Base-by-base conservation (phyloP, 1,139 yeast species). In the Pichia sp. region DNA sequence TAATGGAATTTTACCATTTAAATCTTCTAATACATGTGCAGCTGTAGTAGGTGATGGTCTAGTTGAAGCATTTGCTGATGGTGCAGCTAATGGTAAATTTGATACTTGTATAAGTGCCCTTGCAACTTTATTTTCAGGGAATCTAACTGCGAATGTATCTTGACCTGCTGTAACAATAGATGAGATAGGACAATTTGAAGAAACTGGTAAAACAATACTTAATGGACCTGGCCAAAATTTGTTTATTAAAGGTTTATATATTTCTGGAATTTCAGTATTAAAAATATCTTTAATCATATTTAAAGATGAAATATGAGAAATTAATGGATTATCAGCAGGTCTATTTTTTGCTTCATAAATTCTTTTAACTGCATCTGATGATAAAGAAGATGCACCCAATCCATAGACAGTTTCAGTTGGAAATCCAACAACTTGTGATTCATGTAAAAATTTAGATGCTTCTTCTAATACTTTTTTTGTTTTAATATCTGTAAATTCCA, bases 401-500 rank as follows among this genome's bases (percentile, higher is more conserved):
- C 98, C 98, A 59, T 91, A 91, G 0, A 91, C 98, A 0, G 98
- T 91, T 58, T 91, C 98, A 0, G 98, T 87, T 3, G 98, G 98
- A 56, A 91, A 89, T 0, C 93, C 97, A 14, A 91, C 88, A 0
- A 80, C 87, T 23, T 76, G 65, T 0, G 85, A 68, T 3, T 62
- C 59, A 15, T 65, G 62, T 10, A 86, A 62, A 24, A 79, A 68
- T 3, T 62, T 49, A 0, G 89, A 83, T 4, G 95, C 95, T 25
- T 66, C 61, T 9, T 61, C 46, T 2, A 87, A 61, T 46, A 76
- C 75, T 7, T 50, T 43, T 46, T 66, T 62, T 0, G 93, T 80
- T 33, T 60, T 63, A 11, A 64, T 51, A 53, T 80, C 85, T 1
- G 67, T 51, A n/a, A 83, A 69, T 16, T 25, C 26, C 5, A 45